These are phyloP conservation scores for Aspergillus felis DNA, from an alignment of 2,329 filamentous ascomycete genomes.

Conservation along the genomic window DNA sequence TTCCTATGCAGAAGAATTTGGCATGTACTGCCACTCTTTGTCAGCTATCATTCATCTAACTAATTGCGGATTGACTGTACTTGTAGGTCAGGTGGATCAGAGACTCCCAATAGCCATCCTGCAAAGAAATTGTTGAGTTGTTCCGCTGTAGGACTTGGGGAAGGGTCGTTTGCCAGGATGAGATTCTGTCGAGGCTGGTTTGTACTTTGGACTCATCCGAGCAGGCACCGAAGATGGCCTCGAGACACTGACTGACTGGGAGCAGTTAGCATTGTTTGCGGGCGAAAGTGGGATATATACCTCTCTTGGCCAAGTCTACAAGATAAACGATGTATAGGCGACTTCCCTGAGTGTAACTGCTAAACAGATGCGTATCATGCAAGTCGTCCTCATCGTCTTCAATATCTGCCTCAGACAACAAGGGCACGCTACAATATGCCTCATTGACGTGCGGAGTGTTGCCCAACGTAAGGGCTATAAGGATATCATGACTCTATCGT, in stretches of 20 bases:
- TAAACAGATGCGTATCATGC: not conserved
- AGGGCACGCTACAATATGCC: conserved; percentile 1
- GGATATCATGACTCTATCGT: conserved; percentile 3
- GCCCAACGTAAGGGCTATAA: not conserved
- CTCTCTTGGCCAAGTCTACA: not conserved
- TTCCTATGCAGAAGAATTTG: not conserved
- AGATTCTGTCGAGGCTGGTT: not conserved
- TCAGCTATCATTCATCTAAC: not conserved
- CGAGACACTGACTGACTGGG: not conserved
- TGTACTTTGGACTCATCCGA: not conserved
- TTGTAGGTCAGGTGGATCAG: not conserved
- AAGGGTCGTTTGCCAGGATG: not conserved
- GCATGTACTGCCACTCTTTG: not conserved
- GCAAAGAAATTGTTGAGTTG: not conserved
- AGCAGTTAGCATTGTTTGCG: not conserved
- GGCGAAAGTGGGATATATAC: not conserved
- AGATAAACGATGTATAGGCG: not conserved
- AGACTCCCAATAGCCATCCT: not conserved
- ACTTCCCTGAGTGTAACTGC: not conserved
- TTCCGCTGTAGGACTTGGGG: not conserved
- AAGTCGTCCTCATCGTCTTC: not conserved
- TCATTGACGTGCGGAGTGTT: conserved; percentile 7
- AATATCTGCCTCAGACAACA: conserved; percentile 3
- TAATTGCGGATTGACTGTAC: not conserved
- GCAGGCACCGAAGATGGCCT: not conserved